Conservation (phyloP, 2,329 filamentous ascomycete genomes). For the Claviceps pusilla region DNA sequence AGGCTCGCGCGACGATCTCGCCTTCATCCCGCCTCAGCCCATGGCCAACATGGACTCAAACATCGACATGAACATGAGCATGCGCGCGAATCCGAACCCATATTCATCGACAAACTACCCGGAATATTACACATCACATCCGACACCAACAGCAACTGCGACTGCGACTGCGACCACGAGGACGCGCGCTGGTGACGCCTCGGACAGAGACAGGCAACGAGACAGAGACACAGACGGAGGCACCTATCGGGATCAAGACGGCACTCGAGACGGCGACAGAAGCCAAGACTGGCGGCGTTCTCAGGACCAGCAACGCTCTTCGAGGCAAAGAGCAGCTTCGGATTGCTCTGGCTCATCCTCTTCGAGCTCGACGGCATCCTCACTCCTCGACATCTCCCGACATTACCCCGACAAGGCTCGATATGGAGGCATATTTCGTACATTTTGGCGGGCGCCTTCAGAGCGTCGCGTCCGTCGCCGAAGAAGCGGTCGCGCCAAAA, state of each 20-base stretch:
- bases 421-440: conserved; percentile 39
- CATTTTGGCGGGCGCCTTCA: conserved; percentile 49
- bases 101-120: background rate
- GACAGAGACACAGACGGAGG: background rate
- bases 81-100: conserved; percentile 2
- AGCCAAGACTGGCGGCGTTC: conserved; percentile 3
- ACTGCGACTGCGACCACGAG: conserved; percentile 5
- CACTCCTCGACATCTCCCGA: conserved; percentile 51
- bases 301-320: conserved; percentile 6
- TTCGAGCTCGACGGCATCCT: conserved; percentile 38
- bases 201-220: background rate
- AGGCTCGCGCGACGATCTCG: conserved; percentile 17
- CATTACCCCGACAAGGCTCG: conserved; percentile 30
- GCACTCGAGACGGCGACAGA: background rate
- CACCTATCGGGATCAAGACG: background rate
- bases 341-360: conserved; percentile 25
- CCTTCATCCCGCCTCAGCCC: conserved; percentile 8
- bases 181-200: background rate
- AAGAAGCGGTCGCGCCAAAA: conserved; percentile 28
- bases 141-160: conserved; percentile 4
- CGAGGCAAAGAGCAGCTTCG: conserved; percentile 10
- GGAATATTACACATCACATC: conserved; percentile 4
- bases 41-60: conserved; percentile 6
- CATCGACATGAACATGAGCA: conserved; percentile 6
- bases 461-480: conserved; percentile 31